Evolutionary conservation across 495 filamentous ascomycete genomes (phyloP), one percentile per base, ranked within the genome.

Genomic region (Astrocystis sublimbata): DNA sequence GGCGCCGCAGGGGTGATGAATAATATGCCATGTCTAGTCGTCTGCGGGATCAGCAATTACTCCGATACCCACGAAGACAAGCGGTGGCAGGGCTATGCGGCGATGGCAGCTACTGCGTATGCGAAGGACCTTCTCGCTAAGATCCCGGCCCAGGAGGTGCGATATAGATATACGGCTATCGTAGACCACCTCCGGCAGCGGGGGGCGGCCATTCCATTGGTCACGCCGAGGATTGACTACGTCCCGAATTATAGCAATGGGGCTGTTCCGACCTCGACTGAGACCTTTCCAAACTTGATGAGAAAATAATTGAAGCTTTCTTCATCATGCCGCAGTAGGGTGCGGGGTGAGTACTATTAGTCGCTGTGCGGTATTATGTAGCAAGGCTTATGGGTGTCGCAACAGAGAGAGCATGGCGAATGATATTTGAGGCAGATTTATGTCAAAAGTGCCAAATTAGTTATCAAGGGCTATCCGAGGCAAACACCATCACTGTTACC

Each of bases 311-410:
- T 46, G 15, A 24, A 12, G 26, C 23, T 23, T 12, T 46, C 21
- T 33, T 69, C 7, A 64, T 59, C 21, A 30, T 56, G 72, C 58
- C 42, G n/a, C n/a, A n/a, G n/a, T n/a, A n/a, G n/a, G n/a, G n/a
- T n/a, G n/a, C n/a, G n/a, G n/a, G n/a, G n/a, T n/a, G n/a, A n/a
- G n/a, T n/a, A n/a, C n/a, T n/a, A n/a, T n/a, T n/a, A n/a, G n/a
- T n/a, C n/a, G n/a, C n/a, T n/a, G n/a, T n/a, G n/a, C n/a, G n/a
- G n/a, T n/a, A n/a, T n/a, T 54, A 36, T 3, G 57, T 43, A 9
- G 45, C 23, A 1, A 15, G 8, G 2, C 42, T 51, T 36, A 2
- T 4, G 4, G 0, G n/a, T n/a, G n/a, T n/a, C n/a, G n/a, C n/a
- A n/a, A n/a, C n/a, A n/a, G n/a, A n/a, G n/a, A n/a, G n/a, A n/a